A percentile compares a stretch with the other conserved stretches of the same genome.
These are phyloP conservation scores for Verticillium alfalfae DNA, from an alignment of 2,329 filamentous ascomycete genomes.

Conservation along the genomic window DNA sequence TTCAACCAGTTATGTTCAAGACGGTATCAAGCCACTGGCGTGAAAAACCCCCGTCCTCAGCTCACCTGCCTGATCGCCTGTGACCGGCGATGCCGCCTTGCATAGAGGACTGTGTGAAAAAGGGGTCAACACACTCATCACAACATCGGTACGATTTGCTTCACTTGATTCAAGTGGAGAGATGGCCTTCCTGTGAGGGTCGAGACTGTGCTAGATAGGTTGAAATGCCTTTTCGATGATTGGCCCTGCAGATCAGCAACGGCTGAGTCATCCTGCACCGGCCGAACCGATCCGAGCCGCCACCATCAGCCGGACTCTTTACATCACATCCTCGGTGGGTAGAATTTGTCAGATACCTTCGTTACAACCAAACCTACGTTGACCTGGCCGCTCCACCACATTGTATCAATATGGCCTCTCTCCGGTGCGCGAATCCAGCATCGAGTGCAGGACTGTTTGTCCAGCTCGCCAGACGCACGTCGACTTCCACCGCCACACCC, in stretches of 20 bases:
- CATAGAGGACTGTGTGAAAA: too few species aligned
- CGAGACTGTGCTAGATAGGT: background rate
- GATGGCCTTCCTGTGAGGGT: too few species aligned
- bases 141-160: too few species aligned
- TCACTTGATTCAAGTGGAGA: too few species aligned
- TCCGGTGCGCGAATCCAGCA: constrained; percentile 31
- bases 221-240: background rate
- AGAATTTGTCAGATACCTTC: background rate
- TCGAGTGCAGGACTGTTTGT: constrained; percentile 33
- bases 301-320: background rate
- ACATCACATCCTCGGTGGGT: background rate
- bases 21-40: too few species aligned
- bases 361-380: background rate
- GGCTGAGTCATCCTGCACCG: background rate
- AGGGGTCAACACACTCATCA: too few species aligned
- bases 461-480: constrained; percentile 29
- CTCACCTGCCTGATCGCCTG: too few species aligned
- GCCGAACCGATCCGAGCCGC: background rate
- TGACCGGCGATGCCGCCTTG: too few species aligned
- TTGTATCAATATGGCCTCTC: constrained; percentile 19
- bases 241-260: background rate
- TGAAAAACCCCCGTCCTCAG: too few species aligned
- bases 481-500: constrained; percentile 12
- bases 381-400: background rate
- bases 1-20: too few species aligned